Evolutionary conservation across 176 grass and related monocot genomes (phyloP).

Genomic region (Eragrostis nindensis): DNA sequence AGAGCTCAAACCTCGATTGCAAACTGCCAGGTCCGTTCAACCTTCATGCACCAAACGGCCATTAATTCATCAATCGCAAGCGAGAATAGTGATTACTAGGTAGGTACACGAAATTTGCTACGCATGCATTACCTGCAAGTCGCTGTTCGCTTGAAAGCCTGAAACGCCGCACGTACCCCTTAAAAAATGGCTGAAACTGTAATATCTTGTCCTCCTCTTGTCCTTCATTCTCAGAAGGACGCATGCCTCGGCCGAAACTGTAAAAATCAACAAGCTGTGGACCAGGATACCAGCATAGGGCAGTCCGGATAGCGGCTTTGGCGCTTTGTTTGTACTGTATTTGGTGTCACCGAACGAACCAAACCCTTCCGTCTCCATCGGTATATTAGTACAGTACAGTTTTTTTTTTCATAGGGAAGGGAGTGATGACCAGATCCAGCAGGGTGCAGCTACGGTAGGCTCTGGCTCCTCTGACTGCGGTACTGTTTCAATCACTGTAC

Average conservation of each 20-base stretch:
- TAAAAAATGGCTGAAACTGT: too few species aligned
- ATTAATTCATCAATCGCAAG: not conserved
- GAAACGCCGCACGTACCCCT: too few species aligned
- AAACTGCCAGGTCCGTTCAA: not conserved
- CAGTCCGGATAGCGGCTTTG: slow-evolving; percentile 33
- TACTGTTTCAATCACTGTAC: too few species aligned
- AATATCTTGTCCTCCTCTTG: slow-evolving; percentile 16
- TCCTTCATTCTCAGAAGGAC: slow-evolving; percentile 5
- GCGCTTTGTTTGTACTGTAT: slow-evolving; percentile 39
- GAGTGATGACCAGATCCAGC: not conserved
- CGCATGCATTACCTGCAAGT: not conserved
- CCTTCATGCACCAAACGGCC: not conserved
- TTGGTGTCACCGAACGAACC: slow-evolving; percentile 12
- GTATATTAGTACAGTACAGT: not conserved
- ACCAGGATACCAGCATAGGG: slow-evolving; percentile 24
- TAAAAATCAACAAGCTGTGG: slow-evolving; percentile 18
- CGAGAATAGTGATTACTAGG: not conserved
- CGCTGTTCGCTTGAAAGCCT: too few species aligned
- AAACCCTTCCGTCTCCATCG: not conserved
- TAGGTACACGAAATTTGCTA: not conserved
- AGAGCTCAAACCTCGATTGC: not conserved
- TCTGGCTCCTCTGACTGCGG: too few species aligned
- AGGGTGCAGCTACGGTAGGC: too few species aligned
- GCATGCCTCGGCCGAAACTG: not conserved
- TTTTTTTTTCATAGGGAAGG: not conserved